These are phyloP conservation scores for Phaseolus lunatus DNA, from an alignment of 306 rosid species.

Conservation along the genomic window DNA sequence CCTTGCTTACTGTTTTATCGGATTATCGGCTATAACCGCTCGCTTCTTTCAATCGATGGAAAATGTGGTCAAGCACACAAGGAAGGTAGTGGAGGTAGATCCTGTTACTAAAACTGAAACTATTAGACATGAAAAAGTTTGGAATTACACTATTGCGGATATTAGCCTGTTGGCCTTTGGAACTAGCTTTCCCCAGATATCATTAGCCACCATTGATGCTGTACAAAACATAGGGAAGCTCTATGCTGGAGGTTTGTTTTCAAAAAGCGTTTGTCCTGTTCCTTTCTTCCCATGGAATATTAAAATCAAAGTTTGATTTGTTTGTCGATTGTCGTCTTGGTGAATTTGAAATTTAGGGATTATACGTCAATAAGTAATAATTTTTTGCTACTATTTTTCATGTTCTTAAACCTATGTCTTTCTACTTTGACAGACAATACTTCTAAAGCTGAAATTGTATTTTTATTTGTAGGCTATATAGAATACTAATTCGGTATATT, in stretches of 20 bases:
- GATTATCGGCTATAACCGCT: slow-evolving; percentile 87
- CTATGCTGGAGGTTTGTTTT: slow-evolving; percentile 90
- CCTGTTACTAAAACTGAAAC: slow-evolving; percentile 59
- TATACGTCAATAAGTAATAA: slow-evolving; percentile 10
- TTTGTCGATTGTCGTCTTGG: slow-evolving; percentile 1
- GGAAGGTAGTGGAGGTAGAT: slow-evolving; percentile 69
- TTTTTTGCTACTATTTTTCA: slow-evolving; percentile 9
- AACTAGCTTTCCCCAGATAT: slow-evolving; percentile 98
- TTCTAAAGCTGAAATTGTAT: background rate
- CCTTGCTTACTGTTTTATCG: slow-evolving; percentile 88
- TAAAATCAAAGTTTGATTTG: slow-evolving; percentile 38
- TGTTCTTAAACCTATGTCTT: background rate
- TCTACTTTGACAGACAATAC: slow-evolving; percentile 16
- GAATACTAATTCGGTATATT: background rate
- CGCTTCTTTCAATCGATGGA: slow-evolving; percentile 91
- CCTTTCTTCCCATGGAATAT: slow-evolving; percentile 33
- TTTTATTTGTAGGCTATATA: slow-evolving; percentile 3
- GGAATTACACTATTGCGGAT: slow-evolving; percentile 96
- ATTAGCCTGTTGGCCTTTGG: slow-evolving; percentile 94
- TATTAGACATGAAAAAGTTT: slow-evolving; percentile 73
- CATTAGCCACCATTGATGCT: slow-evolving; percentile 95
- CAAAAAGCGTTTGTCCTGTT: slow-evolving; percentile 15
- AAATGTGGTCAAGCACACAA: slow-evolving; percentile 83
- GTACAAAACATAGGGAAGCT: slow-evolving; percentile 74
- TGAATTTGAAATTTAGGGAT: slow-evolving; percentile 37